Base-by-base conservation (phyloP, 1,139 yeast genomes). In the Pichia sp. region DNA sequence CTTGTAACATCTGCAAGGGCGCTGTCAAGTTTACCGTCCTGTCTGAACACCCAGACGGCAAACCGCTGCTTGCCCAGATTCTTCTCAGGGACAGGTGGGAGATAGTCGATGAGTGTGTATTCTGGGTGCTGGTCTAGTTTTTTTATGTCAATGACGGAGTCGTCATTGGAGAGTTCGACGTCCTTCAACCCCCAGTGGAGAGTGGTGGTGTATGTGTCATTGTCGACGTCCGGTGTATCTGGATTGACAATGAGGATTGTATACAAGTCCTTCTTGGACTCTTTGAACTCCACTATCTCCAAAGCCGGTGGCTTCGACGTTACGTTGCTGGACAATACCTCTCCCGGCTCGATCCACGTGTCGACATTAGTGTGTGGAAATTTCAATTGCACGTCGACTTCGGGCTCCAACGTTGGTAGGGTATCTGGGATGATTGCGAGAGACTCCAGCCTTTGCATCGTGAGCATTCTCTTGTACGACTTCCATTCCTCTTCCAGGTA, bases 401-500 rank as follows among this genome's bases (percentile, higher is more conserved):
- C 72, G 19, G 99, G 98, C n/a, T 78, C 83, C 54, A 93, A 70
- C 0, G 98, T 89, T 23, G 98, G 95, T 66, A 93, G 67, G 2
- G 98, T 90, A 66, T 93, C 99, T 28, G 99, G 99, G 58, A 95
- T 87, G 48, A 89, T 89, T 49, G 79, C 79, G 59, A 90, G 72
- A 55, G 87, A 84, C 70, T 93, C 99, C 55, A 95, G 70, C 72
- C 98, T 82, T 72, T 93, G 98, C 88, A 88, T 86, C 51, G 83
- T 73, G 51, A 87, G 65, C 82, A 86, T 83, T 68, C 80, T 78
- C 47, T 80, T 85, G 58, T 83, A 74, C 9, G 74, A 68, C 65
- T 80, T 78, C 97, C 98, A 93, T 60, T 85, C 78, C 56, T 84
- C 71, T 62, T 79, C 73, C 52, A 87, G 80, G 57, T 80, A 73